Base-by-base conservation (phyloP, 495 filamentous ascomycete species). In the Hyphodiscus hymeniophilus region DNA sequence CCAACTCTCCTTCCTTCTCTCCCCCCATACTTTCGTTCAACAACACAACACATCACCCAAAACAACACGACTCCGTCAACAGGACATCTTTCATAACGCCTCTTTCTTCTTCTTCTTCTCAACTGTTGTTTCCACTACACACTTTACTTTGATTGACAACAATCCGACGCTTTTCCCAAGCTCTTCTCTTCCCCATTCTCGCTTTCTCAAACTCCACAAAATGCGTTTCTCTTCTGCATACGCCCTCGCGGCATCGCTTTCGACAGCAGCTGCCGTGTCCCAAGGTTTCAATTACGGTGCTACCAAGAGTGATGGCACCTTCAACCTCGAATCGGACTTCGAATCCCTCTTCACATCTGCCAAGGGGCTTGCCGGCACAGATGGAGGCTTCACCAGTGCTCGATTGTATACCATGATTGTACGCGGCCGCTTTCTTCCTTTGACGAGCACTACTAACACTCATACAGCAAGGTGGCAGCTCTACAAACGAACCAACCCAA, bases 251-350 rank as follows among this genome's bases (percentile, higher is more conserved):
- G 56, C 50, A 7, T 54, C 59, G 10, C n/a, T 59, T 22, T 52
- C 52, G 5, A 35, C 21, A n/a, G 17, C 46, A 17, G 30, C 55
- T 38, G 48, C 63, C 44, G 73, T 67, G 51, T 70, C 63, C 56
- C 72, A 83, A 55, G 89, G 89, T 52, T 94, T 94, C 77, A 94
- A 92, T 75, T 87, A 89, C 58, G 88, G 85, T 58, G 63, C 76
- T 21, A 76, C 73, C 57, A 65, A 74, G 65, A 65, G 65, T 26
- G 79, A 84, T 57, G 78, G 81, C 48, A 72, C 72, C 43, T 58
- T 70, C 62, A 87, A 84, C 60, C 45, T 55, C 28, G 75, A 85
- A 63, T 59, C 73, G 17, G 79, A 89, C 61, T 94, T 79, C 68
- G 69, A 84, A 62, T 59, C 66, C 22, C 74, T 84, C 55, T 95